phyloP scores from a whole-genome alignment of 1,139 yeast species.

The Hemisphaericaspora xylanilytica region DNA sequence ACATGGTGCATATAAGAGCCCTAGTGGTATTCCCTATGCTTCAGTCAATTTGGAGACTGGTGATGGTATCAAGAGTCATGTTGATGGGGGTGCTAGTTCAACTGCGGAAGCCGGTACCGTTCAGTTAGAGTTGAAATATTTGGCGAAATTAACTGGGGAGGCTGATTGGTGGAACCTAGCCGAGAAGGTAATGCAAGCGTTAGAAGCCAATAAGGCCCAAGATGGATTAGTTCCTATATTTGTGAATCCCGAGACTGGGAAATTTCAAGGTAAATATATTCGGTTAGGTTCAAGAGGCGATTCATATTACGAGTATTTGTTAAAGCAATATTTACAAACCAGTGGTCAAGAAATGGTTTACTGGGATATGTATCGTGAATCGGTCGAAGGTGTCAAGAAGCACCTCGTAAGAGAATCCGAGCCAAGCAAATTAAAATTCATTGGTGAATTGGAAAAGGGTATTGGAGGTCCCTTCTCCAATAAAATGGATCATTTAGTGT shows the following conservation, averaged over 20 bases:
- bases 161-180: conserved; percentile 71
- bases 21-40: conserved; percentile 72
- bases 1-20: conserved; percentile 62
- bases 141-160: conserved; percentile 80
- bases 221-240: conserved; percentile 85
- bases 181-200: conserved; percentile 66
- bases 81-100: conserved; percentile 63
- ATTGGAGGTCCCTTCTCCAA: conserved; percentile 56
- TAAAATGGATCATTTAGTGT: conserved; percentile 92
- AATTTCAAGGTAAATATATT: conserved; percentile 61
- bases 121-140: conserved; percentile 84
- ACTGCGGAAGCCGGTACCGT: conserved; percentile 90
- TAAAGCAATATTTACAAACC: conserved; percentile 85
- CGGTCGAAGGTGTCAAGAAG: conserved; percentile 67
- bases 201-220: conserved; percentile 55
- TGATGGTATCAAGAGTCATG: conserved; percentile 59
- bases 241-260: conserved; percentile 72
- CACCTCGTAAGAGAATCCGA: conserved; percentile 59
- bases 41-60: conserved; percentile 72
- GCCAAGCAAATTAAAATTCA: conserved; percentile 63
- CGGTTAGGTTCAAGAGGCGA: conserved; percentile 91
- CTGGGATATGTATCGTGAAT: conserved; percentile 71
- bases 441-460: conserved; percentile 80
- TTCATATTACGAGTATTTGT: conserved; percentile 85
- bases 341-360: conserved; percentile 58